Conservation (phyloP, 202 grass and related monocot genomes). For the Eragrostis tef region DNA sequence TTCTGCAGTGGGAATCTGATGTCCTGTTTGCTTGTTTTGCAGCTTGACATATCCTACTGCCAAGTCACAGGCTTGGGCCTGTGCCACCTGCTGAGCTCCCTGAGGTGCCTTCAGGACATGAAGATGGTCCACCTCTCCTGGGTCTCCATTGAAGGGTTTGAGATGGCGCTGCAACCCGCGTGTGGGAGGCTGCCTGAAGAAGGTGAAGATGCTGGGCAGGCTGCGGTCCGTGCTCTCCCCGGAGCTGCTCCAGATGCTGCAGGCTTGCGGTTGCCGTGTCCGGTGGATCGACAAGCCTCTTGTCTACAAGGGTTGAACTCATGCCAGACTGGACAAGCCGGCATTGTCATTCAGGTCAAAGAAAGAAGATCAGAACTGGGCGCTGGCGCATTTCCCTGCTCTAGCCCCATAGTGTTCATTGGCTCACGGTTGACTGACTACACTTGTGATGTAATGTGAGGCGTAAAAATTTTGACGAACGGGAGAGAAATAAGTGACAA, state of each 20-base stretch:
- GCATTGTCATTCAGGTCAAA: not conserved
- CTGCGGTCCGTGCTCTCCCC: slow-evolving; percentile 69
- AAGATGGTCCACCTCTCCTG: slow-evolving; percentile 90
- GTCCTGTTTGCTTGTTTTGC: slow-evolving; percentile 17
- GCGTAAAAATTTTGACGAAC: not conserved
- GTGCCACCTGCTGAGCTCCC: slow-evolving; percentile 69
- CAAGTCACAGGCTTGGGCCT: slow-evolving; percentile 79
- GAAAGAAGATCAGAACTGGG: not conserved
- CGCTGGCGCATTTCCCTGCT: not conserved
- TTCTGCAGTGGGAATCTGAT: not conserved
- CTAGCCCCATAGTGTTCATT: not conserved
- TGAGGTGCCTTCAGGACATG: slow-evolving; percentile 87
- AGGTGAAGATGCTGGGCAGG: slow-evolving; percentile 72
- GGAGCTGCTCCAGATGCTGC: slow-evolving; percentile 70
- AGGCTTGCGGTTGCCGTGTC: slow-evolving; percentile 66
- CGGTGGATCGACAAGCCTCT: slow-evolving; percentile 83
- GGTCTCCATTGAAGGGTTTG: slow-evolving; percentile 84
- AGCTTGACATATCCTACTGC: slow-evolving; percentile 96
- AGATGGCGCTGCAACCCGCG: slow-evolving; percentile 64
- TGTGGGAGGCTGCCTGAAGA: slow-evolving; percentile 86
- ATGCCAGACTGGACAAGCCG: too few relatives aligned
- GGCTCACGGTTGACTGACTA: too few relatives aligned
- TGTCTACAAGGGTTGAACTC: slow-evolving; percentile 58
- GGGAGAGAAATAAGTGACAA: not conserved
- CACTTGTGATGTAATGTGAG: not conserved